Evolutionary conservation across 352 stramenopile genomes (phyloP), one percentile per base, ranked within the genome.

Genomic region (Globisporangium yorkense): DNA sequence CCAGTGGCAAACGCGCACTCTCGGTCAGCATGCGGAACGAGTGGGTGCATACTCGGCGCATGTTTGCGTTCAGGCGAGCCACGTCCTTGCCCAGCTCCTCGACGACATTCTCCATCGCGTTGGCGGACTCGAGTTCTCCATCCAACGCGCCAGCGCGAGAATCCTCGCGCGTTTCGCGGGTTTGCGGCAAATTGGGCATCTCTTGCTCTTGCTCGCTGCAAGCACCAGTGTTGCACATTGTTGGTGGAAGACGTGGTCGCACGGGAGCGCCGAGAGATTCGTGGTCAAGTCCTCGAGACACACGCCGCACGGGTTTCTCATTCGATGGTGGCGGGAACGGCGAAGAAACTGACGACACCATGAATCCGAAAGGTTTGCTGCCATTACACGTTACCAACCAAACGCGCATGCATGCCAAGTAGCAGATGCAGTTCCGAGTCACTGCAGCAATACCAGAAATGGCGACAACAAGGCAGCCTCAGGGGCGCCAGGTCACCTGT

Each of bases 231-330:
- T 29, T 0, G 66, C 56, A 50, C 75, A 84, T 3, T 8, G 5
- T 16, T 66, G 31, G 41, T 84, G 72, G 24, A 83, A 80, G 16
- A 83, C 71, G 48, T 83, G 75, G 8, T 72, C 72, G 18, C 70
- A 79, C 27, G 31, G 39, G 27, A 84, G 43, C 15, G 72, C 50
- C 40, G 68, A 59, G 44, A 81, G 51, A 31, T 67, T 53, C 24
- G 47, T 58, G 50, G 61, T 40, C 56, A 84, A 63, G 18, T 41
- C 56, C 46, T 80, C 72, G 18, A 82, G 67, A 27, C 75, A 84
- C 47, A 84, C 68, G 1, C 43, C 68, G 47, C 72, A 84, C n/a
- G 15, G 39, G 18, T 31, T 43, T 55, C 3, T 62, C 56, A 2
- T 10, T 15, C 41, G 41, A 47, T 24, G 8, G 41, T 15, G 41